These are phyloP conservation scores for Colletotrichum orbiculare DNA, from an alignment of 2,329 filamentous ascomycete species.

Conservation along the genomic window DNA sequence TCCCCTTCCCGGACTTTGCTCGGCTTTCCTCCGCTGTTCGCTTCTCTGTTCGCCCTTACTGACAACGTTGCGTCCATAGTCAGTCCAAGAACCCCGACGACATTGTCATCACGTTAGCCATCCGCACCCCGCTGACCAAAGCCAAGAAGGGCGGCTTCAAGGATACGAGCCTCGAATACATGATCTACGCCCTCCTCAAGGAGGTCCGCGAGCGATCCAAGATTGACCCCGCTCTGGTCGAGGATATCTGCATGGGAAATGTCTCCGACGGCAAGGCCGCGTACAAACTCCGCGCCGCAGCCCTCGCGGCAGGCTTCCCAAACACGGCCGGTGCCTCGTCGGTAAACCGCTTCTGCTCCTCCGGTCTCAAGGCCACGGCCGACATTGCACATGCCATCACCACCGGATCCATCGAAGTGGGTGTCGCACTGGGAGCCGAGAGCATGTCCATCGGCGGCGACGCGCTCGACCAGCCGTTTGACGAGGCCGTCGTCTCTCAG, in stretches of 20 bases:
- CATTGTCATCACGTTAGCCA: conserved; percentile 92
- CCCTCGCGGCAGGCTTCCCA: conserved; percentile 92
- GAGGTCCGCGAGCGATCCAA: conserved; percentile 77
- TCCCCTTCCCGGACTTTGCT: neutral
- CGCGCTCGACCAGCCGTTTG: conserved; percentile 77
- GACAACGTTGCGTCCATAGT: conserved; percentile 56
- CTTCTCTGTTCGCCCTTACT: neutral
- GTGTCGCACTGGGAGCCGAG: conserved; percentile 89
- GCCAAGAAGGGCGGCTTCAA: conserved; percentile 94
- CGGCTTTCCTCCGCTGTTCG: too few species aligned
- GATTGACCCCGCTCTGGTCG: conserved; percentile 82
- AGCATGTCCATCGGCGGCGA: conserved; percentile 84
- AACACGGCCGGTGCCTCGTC: conserved; percentile 85
- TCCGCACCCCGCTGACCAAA: conserved; percentile 90
- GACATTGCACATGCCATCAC: conserved; percentile 92
- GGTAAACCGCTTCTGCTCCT: conserved; percentile 97
- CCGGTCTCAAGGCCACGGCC: conserved; percentile 93
- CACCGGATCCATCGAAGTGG: conserved; percentile 83
- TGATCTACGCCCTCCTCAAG: conserved; percentile 86
- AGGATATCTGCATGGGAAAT: conserved; percentile 94
- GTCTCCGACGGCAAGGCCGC: conserved; percentile 87
- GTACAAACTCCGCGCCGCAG: conserved; percentile 90
- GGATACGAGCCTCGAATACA: conserved; percentile 88
- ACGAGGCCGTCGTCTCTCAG: conserved; percentile 75
- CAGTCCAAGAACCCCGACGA: conserved; percentile 95